Evolutionary conservation across 768 basidiomycete genomes (phyloP), one percentile per base, ranked within the genome.

Genomic region (Tricholoma hemisulphureum): DNA sequence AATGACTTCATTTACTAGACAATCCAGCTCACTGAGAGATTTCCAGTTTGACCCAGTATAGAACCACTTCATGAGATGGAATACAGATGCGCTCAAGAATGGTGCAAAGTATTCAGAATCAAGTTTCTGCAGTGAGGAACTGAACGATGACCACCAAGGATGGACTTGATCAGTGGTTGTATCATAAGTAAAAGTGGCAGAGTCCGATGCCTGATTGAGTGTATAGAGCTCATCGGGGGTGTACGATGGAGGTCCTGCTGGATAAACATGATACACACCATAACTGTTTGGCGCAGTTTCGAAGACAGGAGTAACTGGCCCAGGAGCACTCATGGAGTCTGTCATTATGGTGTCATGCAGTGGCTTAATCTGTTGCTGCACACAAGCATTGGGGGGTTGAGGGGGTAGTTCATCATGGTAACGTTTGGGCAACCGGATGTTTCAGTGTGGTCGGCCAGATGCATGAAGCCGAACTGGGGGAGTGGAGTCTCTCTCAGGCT

Each of bases 51-150:
- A 59, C 0, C 55, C 58, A 4, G 23, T 31, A 48, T 67, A 64
- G 24, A 62, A 64, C 69, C 65, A 71, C 9, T 51, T 31, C 60
- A 72, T 68, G 0, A 71, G 32, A 0, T 57, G 58, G 7, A 65
- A n/a, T n/a, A n/a, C n/a, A 0, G 68, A 58, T 9, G 65, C 29
- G 50, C 71, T 72, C 0, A 51, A 32, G 29, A 70, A 72, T 0
- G 65, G 67, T 14, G 54, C 53, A 53, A 48, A 60, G 14, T 46
- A 56, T 1, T 11, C 9, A 21, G 41, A 21, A 7, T 43, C 14
- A 3, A 43, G 41, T 4, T 20, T 23, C 18, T 43, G 4, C 8
- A 43, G 2, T 21, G 41, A 43, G 20, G 41, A 43, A 23, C 20
- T 20, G 9, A 43, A 23, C 6, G 13, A 16, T 4, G 41, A 43